Conservation (phyloP, 139 green algal species). For the Limnomonas spitsbergensis region DNA sequence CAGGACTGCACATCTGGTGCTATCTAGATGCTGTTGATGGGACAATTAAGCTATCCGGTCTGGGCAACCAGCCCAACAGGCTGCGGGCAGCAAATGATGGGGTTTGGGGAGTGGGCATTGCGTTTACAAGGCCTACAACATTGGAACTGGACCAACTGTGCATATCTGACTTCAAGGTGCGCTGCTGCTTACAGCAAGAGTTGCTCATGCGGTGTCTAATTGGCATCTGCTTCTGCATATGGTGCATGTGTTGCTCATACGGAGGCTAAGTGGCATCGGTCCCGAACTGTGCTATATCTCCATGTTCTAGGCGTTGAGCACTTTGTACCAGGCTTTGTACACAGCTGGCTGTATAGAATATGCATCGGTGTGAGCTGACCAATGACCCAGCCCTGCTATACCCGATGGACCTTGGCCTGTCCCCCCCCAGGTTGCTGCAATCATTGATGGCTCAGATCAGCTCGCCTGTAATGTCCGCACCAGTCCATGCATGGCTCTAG, state of each 20-base stretch:
- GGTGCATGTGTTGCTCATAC: background rate
- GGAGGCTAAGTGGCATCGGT: background rate
- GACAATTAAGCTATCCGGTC: conserved; percentile 16
- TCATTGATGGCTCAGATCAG: no score
- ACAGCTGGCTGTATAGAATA: background rate
- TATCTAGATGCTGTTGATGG: conserved; percentile 29
- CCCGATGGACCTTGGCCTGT: no score
- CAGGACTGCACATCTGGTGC: background rate
- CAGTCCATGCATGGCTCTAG: no score
- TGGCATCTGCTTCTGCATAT: background rate
- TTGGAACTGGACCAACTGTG: background rate
- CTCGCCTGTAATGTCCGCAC: no score
- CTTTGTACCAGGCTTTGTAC: background rate
- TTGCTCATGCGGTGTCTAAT: no score
- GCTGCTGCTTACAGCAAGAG: no score
- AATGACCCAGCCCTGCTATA: no score
- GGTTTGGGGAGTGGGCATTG: conserved; percentile 8
- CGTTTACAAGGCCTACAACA: conserved; percentile 4
- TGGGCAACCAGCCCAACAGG: conserved; percentile 8
- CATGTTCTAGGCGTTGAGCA: background rate
- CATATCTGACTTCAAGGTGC: conserved; percentile 17
- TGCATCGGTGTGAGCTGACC: no score
- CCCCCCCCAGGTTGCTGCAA: no score
- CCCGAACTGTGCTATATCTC: background rate
- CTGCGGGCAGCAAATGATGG: conserved; percentile 13